Conservation (phyloP, 2,329 filamentous ascomycete species). For the Verticillium alfalfae region DNA sequence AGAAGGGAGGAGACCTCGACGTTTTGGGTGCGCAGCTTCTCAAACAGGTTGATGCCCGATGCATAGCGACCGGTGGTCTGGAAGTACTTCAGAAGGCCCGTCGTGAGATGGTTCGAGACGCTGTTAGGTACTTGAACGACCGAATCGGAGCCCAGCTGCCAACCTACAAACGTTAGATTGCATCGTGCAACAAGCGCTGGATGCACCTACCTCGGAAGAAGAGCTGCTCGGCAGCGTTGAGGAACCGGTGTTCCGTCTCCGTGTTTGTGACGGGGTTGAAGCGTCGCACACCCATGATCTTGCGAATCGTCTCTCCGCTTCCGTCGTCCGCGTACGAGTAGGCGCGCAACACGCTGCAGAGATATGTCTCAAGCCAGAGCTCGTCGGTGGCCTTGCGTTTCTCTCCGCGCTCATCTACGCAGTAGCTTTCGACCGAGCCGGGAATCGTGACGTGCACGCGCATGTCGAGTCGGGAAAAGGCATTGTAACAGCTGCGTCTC, state of each 20-base stretch:
- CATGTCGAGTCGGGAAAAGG: slow-evolving; percentile 96
- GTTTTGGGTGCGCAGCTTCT: slow-evolving; percentile 87
- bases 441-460: slow-evolving; percentile 96
- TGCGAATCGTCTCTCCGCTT: slow-evolving; percentile 88
- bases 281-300: slow-evolving; percentile 91
- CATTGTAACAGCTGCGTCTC: slow-evolving; percentile 78
- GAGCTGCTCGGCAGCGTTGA: slow-evolving; percentile 87
- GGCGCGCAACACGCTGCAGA: slow-evolving; percentile 88
- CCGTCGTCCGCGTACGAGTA: slow-evolving; percentile 97
- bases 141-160: slow-evolving; percentile 93
- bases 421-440: slow-evolving; percentile 93
- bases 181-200: slow-evolving; percentile 3
- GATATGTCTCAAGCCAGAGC: slow-evolving; percentile 94
- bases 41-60: slow-evolving; percentile 95
- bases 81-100: slow-evolving; percentile 91
- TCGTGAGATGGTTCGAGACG: slow-evolving; percentile 90
- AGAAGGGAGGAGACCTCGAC: slow-evolving; percentile 91
- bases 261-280: slow-evolving; percentile 98
- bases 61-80: slow-evolving; percentile 90
- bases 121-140: slow-evolving; percentile 96
- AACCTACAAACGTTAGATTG: slow-evolving; percentile 50
- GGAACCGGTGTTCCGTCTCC: slow-evolving; percentile 94
- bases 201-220: slow-evolving; percentile 74
- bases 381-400: slow-evolving; percentile 90
- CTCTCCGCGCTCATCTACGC: slow-evolving; percentile 92